Evolutionary conservation across 371 early-diverging fungal genomes (phyloP).

Genomic region (Syncephalastrum monosporum): DNA sequence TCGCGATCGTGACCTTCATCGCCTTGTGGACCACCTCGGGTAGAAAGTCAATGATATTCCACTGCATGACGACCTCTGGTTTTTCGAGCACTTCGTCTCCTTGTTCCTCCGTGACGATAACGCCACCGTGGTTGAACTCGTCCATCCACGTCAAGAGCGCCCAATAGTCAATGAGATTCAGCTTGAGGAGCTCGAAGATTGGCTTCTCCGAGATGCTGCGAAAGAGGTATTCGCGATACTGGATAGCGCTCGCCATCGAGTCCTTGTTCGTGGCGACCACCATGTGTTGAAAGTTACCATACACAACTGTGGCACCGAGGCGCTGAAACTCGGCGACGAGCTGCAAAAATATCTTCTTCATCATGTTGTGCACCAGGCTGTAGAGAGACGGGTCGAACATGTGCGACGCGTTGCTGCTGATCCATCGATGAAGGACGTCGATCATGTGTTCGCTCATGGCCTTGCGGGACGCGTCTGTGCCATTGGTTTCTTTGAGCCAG

Average conservation of each 20-base stretch:
- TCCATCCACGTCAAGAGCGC: conserved; percentile 92
- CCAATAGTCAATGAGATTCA: conserved; percentile 73
- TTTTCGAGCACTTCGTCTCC: neutral
- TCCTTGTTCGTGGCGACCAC: conserved; percentile 81
- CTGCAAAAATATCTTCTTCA: conserved; percentile 86
- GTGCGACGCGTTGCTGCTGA: conserved; percentile 70
- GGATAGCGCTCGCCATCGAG: conserved; percentile 66
- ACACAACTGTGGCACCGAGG: conserved; percentile 76
- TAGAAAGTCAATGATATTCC: conserved; percentile 88
- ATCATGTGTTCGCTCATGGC: conserved; percentile 72
- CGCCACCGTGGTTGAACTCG: conserved; percentile 84
- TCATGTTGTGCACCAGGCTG: conserved; percentile 74
- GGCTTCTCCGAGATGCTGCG: conserved; percentile 69
- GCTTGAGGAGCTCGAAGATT: conserved; percentile 70
- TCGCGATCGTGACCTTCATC: conserved; percentile 60
- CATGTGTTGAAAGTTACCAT: conserved; percentile 79
- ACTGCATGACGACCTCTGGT: conserved; percentile 65
- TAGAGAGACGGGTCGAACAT: conserved; percentile 88
- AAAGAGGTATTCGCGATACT: conserved; percentile 72
- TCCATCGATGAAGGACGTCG: conserved; percentile 87
- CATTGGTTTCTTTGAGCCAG: conserved; percentile 63
- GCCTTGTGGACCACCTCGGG: conserved; percentile 70
- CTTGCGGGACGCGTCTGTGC: conserved; percentile 42
- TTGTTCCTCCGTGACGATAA: conserved; percentile 23
- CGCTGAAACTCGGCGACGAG: conserved; percentile 77